Evolutionary conservation across 2,329 filamentous ascomycete species (phyloP), one percentile per base, ranked within the genome.

Genomic region (Hyphodiscus sp.): DNA sequence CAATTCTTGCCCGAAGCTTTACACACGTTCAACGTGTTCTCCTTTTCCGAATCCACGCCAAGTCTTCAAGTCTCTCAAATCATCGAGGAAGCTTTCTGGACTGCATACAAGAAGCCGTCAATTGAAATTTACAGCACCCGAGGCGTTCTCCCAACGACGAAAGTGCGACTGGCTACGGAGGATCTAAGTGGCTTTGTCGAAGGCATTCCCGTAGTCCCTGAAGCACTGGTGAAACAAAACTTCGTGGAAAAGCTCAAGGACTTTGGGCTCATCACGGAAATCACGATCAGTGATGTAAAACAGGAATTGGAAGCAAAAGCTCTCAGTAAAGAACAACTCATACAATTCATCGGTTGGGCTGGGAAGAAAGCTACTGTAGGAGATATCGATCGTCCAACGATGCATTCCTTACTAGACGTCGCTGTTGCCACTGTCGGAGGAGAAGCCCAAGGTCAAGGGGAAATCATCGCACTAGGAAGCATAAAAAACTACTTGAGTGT

Each of bases 51-150:
- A 65, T 96, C 94, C 1, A 97, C 95, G 0, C 94, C 94, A 1
- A 95, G 88, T 57, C 80, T 80, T 0, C 80, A 88, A 56, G 87
- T 97, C 19, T 89, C 91, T 0, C 83, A 90, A 65, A 86, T 89
- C 57, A 89, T 99, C 50, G 91, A 96, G 65, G 89, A 96, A 70
- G 89, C 91, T 0, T 99, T 99, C 68, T 99, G 94, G 94, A 95
- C 84, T 38, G 91, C 89, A 58, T 94, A 88, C 65, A 86, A 83
- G 67, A 86, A 86, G 58, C 83, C 89, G 2, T 86, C 82, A 0
- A 90, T 97, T 53, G 91, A 96, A 65, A 80, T 96, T 7, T 84
- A 95, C 60, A 96, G 91, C 1, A 95, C 87, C 19, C 83, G 86
- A 54, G 95, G 95, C 52, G 85, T 99, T 7, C 76, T 96, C 51